Evolutionary conservation across 1,284 basidiomycete species (phyloP).

Genomic region (Xanthoconium separans): DNA sequence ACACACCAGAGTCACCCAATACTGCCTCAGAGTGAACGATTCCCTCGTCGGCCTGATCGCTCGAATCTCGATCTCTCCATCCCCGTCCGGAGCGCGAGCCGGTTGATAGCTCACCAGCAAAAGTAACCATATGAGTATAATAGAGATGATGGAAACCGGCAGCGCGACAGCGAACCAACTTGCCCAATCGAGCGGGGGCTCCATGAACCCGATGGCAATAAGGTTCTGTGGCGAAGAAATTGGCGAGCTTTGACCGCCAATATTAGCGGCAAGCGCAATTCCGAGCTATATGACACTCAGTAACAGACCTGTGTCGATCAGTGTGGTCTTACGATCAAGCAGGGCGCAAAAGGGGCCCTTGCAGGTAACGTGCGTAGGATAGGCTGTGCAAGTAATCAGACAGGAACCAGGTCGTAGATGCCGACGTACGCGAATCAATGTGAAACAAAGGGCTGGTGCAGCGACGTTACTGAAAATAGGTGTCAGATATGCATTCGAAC

Average conservation of each 20-base stretch:
- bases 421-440: conserved; percentile 81
- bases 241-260: conserved; percentile 95
- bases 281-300: conserved; percentile 64
- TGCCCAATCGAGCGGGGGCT: conserved; percentile 84
- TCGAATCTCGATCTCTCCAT: conserved; percentile 80
- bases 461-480: conserved; percentile 78
- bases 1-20: conserved; percentile 87
- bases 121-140: conserved; percentile 90
- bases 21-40: conserved; percentile 81
- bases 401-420: neutral
- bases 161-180: conserved; percentile 95
- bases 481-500: conserved; percentile 16
- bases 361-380: conserved; percentile 87
- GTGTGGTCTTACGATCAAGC: conserved; percentile 73
- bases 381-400: conserved; percentile 53
- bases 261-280: conserved; percentile 96
- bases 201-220: conserved; percentile 90
- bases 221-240: conserved; percentile 97
- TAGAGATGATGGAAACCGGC: conserved; percentile 84
- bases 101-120: conserved; percentile 84
- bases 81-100: conserved; percentile 66
- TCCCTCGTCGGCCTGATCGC: conserved; percentile 82
- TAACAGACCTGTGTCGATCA: neutral
- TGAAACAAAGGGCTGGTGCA: conserved; percentile 96
- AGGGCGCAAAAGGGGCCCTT: conserved; percentile 85